Evolutionary conservation across 352 stramenopile species (phyloP), one percentile per base, ranked within the genome.

Genomic region (Phytophthora pseudosyringae): DNA sequence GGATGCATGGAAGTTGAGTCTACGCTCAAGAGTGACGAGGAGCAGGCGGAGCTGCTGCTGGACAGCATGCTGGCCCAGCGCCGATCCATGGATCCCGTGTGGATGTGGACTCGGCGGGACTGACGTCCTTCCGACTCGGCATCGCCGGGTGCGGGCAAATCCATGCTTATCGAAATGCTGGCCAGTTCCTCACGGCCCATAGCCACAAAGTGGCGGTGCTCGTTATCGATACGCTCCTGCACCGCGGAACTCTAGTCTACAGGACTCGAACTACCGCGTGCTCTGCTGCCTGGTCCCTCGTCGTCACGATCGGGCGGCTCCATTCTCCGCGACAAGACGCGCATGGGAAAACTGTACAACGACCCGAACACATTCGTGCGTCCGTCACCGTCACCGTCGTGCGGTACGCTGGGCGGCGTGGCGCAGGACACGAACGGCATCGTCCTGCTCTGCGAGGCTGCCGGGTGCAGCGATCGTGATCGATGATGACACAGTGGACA

Each of bases 321-420:
- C 26, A 99, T 99, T 55, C 78, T 99, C 4, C 97, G 98, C 16
- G 98, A 99, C 74, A 99, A 99, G 67, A 99, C 98, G 1, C 86
- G 98, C 41, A 99, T 99, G 98, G 87, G 88, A 18, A 69, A 98
- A 53, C 78, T 99, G 31, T 96, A 90, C 2, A 91, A 96, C 49
- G 78, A 98, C 49, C 86, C 86, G 47, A 89, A 94, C 54, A 91
- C 94, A 12, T 98, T 98, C 56, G 89, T 98, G 47, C 92, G 95
- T 13, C 93, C 93, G 38, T 98, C 91, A 45, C 93, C 93, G 38
- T 98, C 91, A 45, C 95, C 95, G 16, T 94, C 94, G 12, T 73
- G 89, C 15, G 94, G 94, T 6, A 93, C 91, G 10, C 66, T 94
- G 18, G 83, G 83, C 5, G 81, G 83, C 38, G 83, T 94, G 18